Evolutionary conservation across 225 moss, liverwort and hornwort species (phyloP).

Genomic region (Pseudisothecium myosuroides): DNA sequence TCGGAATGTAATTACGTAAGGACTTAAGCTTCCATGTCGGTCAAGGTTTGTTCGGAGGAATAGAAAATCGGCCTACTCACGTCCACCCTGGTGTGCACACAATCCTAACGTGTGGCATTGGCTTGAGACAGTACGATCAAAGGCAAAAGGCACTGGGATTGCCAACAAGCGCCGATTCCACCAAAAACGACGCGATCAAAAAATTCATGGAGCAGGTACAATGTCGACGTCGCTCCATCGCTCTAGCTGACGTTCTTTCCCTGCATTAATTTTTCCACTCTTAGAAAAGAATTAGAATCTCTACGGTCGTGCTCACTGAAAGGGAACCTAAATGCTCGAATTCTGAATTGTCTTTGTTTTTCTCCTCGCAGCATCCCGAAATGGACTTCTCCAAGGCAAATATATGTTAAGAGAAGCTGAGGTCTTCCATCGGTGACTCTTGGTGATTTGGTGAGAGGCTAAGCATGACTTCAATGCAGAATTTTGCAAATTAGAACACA

Average conservation of each 20-base stretch:
- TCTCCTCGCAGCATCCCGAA: constrained; percentile 76
- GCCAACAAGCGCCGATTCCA: constrained; percentile 70
- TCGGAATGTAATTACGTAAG: not conserved
- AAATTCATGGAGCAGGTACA: constrained; percentile 91
- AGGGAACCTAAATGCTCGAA: not conserved
- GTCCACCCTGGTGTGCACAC: not conserved
- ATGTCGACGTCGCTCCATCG: not conserved
- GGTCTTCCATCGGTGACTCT: not conserved
- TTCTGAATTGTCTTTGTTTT: not conserved
- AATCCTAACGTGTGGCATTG: not conserved
- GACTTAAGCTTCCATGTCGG: not conserved
- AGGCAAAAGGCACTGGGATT: constrained; percentile 84
- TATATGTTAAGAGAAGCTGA: constrained; percentile 41
- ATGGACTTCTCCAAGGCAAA: constrained; percentile 98
- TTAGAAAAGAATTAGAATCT: not conserved
- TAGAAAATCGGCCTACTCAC: not conserved
- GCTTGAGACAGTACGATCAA: constrained; percentile 67
- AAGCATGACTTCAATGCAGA: not conserved
- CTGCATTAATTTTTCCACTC: not conserved
- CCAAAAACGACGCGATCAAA: constrained; percentile 61
- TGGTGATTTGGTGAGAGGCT: not conserved
- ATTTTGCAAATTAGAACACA: not conserved
- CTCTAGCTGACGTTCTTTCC: too few species aligned
- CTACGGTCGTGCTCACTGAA: not conserved
- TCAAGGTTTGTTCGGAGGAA: not conserved